These are phyloP conservation scores for Yarrowia alimentaria DNA, from an alignment of 805 yeast species.

Conservation along the genomic window DNA sequence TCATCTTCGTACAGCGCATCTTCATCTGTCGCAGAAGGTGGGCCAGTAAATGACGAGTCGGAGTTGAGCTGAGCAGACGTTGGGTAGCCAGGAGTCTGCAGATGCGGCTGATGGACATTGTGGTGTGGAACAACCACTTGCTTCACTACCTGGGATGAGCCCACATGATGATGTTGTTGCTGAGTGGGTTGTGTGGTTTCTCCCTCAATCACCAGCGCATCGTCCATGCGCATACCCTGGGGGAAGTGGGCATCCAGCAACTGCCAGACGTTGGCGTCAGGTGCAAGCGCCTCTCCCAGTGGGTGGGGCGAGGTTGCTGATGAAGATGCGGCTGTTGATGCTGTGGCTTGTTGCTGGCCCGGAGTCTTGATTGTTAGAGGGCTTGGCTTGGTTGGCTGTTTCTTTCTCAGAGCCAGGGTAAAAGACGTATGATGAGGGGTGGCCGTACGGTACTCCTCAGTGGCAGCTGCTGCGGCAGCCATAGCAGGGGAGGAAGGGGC, in stretches of 20 bases:
- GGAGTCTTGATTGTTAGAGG: slow-evolving; percentile 25
- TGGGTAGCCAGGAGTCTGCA: slow-evolving; percentile 5
- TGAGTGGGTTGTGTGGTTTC: slow-evolving; percentile 34
- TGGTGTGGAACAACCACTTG: slow-evolving; percentile 8
- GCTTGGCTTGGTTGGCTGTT: slow-evolving; percentile 17
- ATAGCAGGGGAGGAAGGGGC: slow-evolving; percentile 8
- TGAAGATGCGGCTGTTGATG: slow-evolving; percentile 5
- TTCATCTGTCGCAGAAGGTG: slow-evolving; percentile 24
- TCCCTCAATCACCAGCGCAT: slow-evolving; percentile 61
- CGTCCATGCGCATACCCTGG: slow-evolving; percentile 63
- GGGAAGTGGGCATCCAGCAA: slow-evolving; percentile 61
- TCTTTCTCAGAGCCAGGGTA: slow-evolving; percentile 12
- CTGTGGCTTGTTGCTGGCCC: neutral
- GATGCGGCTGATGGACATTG: neutral
- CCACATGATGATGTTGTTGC: neutral
- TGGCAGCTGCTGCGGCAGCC: slow-evolving; percentile 19
- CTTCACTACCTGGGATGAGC: slow-evolving; percentile 1
- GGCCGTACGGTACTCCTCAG: slow-evolving; percentile 5
- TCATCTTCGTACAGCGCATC: neutral
- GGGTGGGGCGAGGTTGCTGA: slow-evolving; percentile 25
- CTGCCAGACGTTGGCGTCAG: slow-evolving; percentile 61
- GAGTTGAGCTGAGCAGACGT: no score
- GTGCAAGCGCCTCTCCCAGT: slow-evolving; percentile 43
- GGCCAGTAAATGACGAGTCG: slow-evolving; percentile 14
- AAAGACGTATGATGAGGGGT: slow-evolving; percentile 10